Conservation (phyloP, 2,329 filamentous ascomycete genomes). For the Ceratocystis harringtonii region DNA sequence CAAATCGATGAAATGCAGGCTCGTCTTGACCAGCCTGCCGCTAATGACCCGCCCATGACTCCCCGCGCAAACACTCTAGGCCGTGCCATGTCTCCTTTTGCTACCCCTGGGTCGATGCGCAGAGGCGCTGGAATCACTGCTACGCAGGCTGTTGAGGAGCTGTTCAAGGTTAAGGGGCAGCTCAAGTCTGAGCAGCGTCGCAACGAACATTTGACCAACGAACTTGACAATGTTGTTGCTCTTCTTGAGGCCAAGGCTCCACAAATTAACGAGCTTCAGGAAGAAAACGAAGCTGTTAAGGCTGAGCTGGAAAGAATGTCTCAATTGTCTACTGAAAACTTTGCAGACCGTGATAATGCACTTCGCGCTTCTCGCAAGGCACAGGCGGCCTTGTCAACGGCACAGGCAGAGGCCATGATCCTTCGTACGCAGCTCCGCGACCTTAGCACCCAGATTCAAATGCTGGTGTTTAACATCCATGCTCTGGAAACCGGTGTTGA, state of each 20-base stretch:
- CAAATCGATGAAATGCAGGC: slow-evolving; percentile 41
- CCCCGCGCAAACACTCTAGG: slow-evolving; percentile 43
- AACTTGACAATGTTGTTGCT: slow-evolving; percentile 73
- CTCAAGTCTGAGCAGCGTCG: slow-evolving; percentile 60
- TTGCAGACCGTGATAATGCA: slow-evolving; percentile 63
- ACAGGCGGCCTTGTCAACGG: slow-evolving; percentile 51
- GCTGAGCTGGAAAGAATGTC: slow-evolving; percentile 75
- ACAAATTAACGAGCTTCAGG: slow-evolving; percentile 71
- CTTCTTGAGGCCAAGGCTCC: slow-evolving; percentile 76
- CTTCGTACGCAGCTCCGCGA: slow-evolving; percentile 78
- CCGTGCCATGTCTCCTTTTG: slow-evolving; percentile 46
- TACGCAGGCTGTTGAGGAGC: slow-evolving; percentile 48
- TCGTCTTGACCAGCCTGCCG: slow-evolving; percentile 28
- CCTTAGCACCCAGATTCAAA: slow-evolving; percentile 76
- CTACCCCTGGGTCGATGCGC: slow-evolving; percentile 43
- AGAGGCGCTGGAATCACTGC: slow-evolving; percentile 41
- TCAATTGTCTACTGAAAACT: slow-evolving; percentile 65
- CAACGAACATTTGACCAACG: slow-evolving; percentile 56
- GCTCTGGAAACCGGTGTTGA: slow-evolving; percentile 65
- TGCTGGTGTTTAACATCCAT: slow-evolving; percentile 75
- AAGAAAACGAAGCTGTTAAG: slow-evolving; percentile 66
- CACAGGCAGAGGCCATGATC: slow-evolving; percentile 57
- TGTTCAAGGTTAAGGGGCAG: slow-evolving; percentile 54
- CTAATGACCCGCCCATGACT: slow-evolving; percentile 40
- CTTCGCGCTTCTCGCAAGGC: slow-evolving; percentile 66